Evolutionary conservation across 192 early-diverging fungal genomes (phyloP).

Genomic region (Paraglomus brasilianum): DNA sequence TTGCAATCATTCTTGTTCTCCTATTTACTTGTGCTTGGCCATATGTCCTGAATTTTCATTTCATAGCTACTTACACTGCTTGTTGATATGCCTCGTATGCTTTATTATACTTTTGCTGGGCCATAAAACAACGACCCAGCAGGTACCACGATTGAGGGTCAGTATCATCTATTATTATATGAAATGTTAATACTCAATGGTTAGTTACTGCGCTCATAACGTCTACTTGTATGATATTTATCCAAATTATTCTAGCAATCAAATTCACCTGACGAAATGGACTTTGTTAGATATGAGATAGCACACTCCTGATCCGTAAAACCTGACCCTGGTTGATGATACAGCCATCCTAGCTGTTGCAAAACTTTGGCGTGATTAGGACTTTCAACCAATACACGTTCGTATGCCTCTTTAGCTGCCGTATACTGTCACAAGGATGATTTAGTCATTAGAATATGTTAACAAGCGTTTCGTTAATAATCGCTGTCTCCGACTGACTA

Average conservation of each 20-base stretch:
- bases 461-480: not conserved
- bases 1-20: not conserved
- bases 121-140: slow-evolving; percentile 96
- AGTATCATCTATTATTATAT: slow-evolving; percentile 57
- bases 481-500: not conserved
- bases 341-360: slow-evolving; percentile 97
- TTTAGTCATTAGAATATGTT: not conserved
- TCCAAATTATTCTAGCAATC: slow-evolving; percentile 26
- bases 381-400: slow-evolving; percentile 82
- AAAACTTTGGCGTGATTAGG: slow-evolving; percentile 94
- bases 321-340: slow-evolving; percentile 79
- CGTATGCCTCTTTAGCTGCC: slow-evolving; percentile 87
- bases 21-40: too few relatives aligned
- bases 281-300: slow-evolving; percentile 76
- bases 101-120: slow-evolving; percentile 88
- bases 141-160: slow-evolving; percentile 96
- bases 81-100: slow-evolving; percentile 98
- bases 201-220: slow-evolving; percentile 7
- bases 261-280: slow-evolving; percentile 58
- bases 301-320: slow-evolving; percentile 87
- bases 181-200: not conserved
- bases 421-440: slow-evolving; percentile 40
- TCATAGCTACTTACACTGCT: slow-evolving; percentile 59
- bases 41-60: not conserved
- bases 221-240: slow-evolving; percentile 7